Percentiles rank a stretch among this genome's conserved stretches.
Evolutionary conservation across 805 yeast species (phyloP).

Genomic region (Kuraishia floccosa): DNA sequence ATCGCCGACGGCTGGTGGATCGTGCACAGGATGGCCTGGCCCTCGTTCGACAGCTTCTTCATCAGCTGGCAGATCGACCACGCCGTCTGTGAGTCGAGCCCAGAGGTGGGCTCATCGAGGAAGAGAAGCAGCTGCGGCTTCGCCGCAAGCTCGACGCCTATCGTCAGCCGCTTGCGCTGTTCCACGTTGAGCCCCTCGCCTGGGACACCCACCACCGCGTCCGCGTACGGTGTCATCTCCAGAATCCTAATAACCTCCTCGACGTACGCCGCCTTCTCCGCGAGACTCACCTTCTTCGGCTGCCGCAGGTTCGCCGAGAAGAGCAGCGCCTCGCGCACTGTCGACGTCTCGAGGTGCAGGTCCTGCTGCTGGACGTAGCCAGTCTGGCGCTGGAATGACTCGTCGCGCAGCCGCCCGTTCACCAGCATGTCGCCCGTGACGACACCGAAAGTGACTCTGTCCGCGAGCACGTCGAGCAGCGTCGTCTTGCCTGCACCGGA

Average conservation of each 20-base stretch:
- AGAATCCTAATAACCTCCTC: constrained; percentile 55
- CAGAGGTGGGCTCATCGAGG: constrained; percentile 68
- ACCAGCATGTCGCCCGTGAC: constrained; percentile 65
- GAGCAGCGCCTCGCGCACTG: constrained; percentile 65
- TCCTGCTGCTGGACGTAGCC: constrained; percentile 82
- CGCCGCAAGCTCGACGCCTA: constrained; percentile 65
- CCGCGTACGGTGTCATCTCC: constrained; percentile 62
- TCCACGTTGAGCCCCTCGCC: constrained; percentile 66
- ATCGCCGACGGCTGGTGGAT: constrained; percentile 74
- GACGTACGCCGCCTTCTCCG: constrained; percentile 57
- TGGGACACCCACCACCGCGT: constrained; percentile 69
- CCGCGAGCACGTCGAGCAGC: constrained; percentile 59
- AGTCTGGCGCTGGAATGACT: constrained; percentile 64
- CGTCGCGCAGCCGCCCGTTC: constrained; percentile 52
- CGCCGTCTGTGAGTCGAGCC: constrained; percentile 58
- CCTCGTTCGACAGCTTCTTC: constrained; percentile 57
- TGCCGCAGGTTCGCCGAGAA: constrained; percentile 69
- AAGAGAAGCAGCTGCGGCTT: constrained; percentile 52
- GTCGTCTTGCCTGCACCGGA: constrained; percentile 88
- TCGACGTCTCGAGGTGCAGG: constrained; percentile 54
- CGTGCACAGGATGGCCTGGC: constrained; percentile 68
- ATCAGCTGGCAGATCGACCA: constrained; percentile 62
- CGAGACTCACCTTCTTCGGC: constrained; percentile 40
- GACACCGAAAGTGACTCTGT: constrained; percentile 59
- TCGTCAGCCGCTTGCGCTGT: constrained; percentile 56